Percentiles rank a stretch among this genome's conserved stretches.
phyloP scores from a whole-genome alignment of 495 filamentous ascomycete genomes.

The Hypomontagnella submonticulosa region DNA sequence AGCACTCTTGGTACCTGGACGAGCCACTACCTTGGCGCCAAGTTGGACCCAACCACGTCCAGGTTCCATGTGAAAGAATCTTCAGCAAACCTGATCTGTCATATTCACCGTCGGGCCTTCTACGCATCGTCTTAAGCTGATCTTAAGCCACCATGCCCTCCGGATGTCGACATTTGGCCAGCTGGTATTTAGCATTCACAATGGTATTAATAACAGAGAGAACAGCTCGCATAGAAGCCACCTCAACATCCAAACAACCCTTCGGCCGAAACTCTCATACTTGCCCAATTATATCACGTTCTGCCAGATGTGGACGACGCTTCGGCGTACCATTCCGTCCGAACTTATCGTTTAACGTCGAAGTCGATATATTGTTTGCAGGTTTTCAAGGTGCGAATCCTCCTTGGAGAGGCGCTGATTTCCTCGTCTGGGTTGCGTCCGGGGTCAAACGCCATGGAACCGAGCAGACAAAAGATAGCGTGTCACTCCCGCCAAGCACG shows the following conservation, averaged over 20 bases:
- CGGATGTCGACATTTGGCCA: neutral
- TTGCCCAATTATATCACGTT: slow-evolving; percentile 10
- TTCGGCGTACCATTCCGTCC: neutral
- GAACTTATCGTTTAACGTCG: neutral
- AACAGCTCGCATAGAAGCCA: no score
- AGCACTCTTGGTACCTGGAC: no score
- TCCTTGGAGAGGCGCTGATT: slow-evolving; percentile 11
- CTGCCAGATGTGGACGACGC: neutral
- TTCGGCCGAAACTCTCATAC: neutral
- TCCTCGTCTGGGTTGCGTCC: neutral
- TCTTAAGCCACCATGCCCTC: slow-evolving; percentile 7
- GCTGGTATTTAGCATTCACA: no score
- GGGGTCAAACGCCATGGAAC: slow-evolving; percentile 8
- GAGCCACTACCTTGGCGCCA: slow-evolving; percentile 9
- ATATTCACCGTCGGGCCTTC: slow-evolving; percentile 31
- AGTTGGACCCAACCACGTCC: slow-evolving; percentile 15
- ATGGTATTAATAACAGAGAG: no score
- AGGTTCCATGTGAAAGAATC: slow-evolving; percentile 11
- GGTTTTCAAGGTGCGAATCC: neutral
- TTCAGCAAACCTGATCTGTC: slow-evolving; percentile 27
- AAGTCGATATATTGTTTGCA: slow-evolving; percentile 6
- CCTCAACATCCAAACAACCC: neutral
- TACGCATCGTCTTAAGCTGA: slow-evolving; percentile 4
- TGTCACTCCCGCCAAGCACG: slow-evolving; percentile 18
- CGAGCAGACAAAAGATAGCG: slow-evolving; percentile 16